Evolutionary conservation across 2,329 filamentous ascomycete species (phyloP).

Genomic region (Lecanicillium sp.): DNA sequence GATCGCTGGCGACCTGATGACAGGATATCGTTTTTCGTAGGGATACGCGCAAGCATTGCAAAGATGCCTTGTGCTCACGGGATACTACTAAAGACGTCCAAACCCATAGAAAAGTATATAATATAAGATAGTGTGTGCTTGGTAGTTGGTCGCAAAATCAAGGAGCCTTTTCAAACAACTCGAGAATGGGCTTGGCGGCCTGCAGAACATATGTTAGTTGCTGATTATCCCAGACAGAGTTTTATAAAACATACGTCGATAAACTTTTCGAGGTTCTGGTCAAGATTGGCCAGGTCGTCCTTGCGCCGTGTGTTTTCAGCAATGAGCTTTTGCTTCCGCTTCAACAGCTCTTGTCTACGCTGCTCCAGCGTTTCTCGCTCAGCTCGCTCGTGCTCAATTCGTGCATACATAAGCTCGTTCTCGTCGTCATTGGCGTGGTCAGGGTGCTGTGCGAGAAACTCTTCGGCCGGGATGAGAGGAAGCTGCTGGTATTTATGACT

Average conservation of each 20-base stretch:
- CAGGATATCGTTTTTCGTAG: no score
- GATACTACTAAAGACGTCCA: no score
- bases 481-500: slow-evolving; percentile 85
- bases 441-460: slow-evolving; percentile 70
- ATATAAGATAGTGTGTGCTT: no score
- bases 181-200: slow-evolving; percentile 83
- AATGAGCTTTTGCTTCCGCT: slow-evolving; percentile 53
- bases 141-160: slow-evolving; percentile 24
- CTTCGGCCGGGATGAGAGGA: slow-evolving; percentile 73
- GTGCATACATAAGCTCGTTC: slow-evolving; percentile 76
- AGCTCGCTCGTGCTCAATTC: slow-evolving; percentile 82
- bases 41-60: no score
- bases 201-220: slow-evolving; percentile 24
- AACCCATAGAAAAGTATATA: no score
- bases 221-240: background rate
- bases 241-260: slow-evolving; percentile 58
- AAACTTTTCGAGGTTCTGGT: slow-evolving; percentile 88
- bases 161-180: slow-evolving; percentile 69
- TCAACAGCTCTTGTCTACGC: slow-evolving; percentile 68
- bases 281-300: slow-evolving; percentile 83
- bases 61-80: no score
- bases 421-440: slow-evolving; percentile 66
- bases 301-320: slow-evolving; percentile 82
- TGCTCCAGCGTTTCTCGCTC: slow-evolving; percentile 82
- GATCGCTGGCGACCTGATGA: no score